Evolutionary conservation across 2,329 filamentous ascomycete genomes (phyloP).

Genomic region (Mycosphaerella sp.): DNA sequence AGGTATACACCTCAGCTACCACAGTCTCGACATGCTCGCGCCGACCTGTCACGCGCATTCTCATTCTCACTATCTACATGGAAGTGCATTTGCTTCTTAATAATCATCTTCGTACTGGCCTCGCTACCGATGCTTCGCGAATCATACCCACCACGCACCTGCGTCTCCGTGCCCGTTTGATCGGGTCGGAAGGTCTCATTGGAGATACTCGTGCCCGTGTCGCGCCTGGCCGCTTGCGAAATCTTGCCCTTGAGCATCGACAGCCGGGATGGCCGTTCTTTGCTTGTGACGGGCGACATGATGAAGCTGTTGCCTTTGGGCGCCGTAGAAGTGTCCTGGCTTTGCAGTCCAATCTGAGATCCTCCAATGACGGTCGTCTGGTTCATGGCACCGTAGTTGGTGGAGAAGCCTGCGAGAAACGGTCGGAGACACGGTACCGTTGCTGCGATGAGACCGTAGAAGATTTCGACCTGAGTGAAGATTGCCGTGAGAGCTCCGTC

Average conservation of each 20-base stretch:
- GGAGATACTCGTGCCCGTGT: background rate
- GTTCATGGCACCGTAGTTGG: conserved; percentile 20
- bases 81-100: conserved; percentile 18
- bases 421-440: conserved; percentile 42
- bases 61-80: conserved; percentile 3
- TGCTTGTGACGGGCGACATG: background rate
- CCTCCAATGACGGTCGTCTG: conserved; percentile 12
- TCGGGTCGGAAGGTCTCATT: conserved; percentile 3
- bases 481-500: conserved; percentile 34
- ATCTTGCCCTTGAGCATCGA: conserved; percentile 4
- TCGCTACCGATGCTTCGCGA: conserved; percentile 14
- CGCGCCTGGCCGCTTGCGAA: background rate
- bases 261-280: background rate
- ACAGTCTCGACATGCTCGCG: no score
- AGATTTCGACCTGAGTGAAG: conserved; percentile 39
- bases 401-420: conserved; percentile 29
- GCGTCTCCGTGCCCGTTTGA: background rate
- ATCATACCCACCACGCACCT: conserved; percentile 6
- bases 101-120: conserved; percentile 20
- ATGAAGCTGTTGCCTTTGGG: conserved; percentile 10
- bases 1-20: no score
- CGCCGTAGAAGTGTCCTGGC: background rate
- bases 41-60: no score
- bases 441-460: conserved; percentile 39
- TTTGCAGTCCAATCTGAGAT: conserved; percentile 9